Base-by-base conservation (phyloP, 345 rosid genomes). In the Brassica juncea region DNA sequence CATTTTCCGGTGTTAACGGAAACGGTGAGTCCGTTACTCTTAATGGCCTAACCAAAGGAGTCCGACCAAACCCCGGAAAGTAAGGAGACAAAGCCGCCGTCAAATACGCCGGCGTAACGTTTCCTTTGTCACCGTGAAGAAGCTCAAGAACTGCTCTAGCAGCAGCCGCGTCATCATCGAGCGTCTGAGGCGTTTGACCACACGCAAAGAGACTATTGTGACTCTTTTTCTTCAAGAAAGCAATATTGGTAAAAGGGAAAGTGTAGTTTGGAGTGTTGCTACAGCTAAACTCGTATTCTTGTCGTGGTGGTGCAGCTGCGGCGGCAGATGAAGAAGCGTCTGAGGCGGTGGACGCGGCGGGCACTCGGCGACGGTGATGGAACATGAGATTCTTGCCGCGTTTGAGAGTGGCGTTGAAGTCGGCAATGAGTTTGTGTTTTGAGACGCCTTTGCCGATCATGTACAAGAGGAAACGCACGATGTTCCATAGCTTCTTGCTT, bases 251-350 rank as follows among this genome's bases (percentile, higher is more conserved):
- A 76, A 81, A 60, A 10, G 89, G 83, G 80, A 84, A 84, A 25
- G 86, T 75, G 86, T 87, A 88, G 76, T 78, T 83, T 23, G 99
- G 99, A 66, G 97, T 94, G 88, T 86, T 90, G 84, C 91, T 91
- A 77, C 99, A 94, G 88, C 99, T 92, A 88, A 92, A 92, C 87
- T 94, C 99, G 58, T 92, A 94, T 66, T 91, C 97, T 6, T 72
- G 76, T 2, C 85, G 78, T 3, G 78, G 37, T 2, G 52, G 65
- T 66, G 84, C 80, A 82, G 84, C 82, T 77, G 84, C 79, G 77
- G 86, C 37, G 0, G 62, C 79, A 79, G 85, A 35, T 34, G 71
- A 68, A 52, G 71, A 4, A 66, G 73, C 72, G 59, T 57, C 32
- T 4, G 83, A 65, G 23, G 55, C 3, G 16, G 71, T 64, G 14